Percentiles rank a stretch among this genome's conserved stretches.
phyloP scores from a whole-genome alignment of 1,139 yeast species.

The Ogataea hybrid region DNA sequence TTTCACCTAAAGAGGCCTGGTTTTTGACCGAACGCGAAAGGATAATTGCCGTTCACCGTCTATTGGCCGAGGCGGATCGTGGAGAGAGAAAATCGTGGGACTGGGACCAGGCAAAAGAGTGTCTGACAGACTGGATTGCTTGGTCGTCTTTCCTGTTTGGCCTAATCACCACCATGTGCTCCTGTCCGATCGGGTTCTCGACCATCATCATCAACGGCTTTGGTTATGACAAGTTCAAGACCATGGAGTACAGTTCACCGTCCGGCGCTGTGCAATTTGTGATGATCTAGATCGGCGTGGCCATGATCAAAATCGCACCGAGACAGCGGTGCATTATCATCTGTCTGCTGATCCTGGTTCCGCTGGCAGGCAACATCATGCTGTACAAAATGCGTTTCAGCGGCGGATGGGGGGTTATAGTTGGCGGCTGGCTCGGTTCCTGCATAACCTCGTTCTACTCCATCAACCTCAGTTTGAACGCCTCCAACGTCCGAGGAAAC shows the following conservation, averaged over 20 bases:
- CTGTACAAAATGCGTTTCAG: conserved; percentile 46
- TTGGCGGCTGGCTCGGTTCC: conserved; percentile 36
- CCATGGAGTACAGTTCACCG: conserved; percentile 33
- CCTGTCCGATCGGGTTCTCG: conserved; percentile 36
- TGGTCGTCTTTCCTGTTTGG: conserved; percentile 36
- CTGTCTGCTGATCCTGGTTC: conserved; percentile 24
- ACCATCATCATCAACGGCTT: conserved; percentile 23
- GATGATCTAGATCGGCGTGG: conserved; percentile 30
- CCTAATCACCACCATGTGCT: conserved; percentile 38
- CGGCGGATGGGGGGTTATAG: conserved; percentile 6
- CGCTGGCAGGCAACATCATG: conserved; percentile 22
- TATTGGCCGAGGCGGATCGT: conserved; percentile 36
- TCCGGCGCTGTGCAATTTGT: conserved; percentile 9
- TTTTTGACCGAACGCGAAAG: conserved; percentile 43
- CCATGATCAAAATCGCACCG: conserved; percentile 16
- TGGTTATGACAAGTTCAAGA: conserved; percentile 35
- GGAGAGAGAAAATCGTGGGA: conserved; percentile 34
- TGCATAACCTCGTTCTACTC: conserved; percentile 42
- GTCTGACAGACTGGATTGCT: conserved; percentile 32
- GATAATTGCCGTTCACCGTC: conserved; percentile 32
- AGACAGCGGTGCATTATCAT: conserved; percentile 15
- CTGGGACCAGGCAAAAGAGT: conserved; percentile 31
- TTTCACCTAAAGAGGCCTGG: conserved; percentile 52
- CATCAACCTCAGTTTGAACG: conserved; percentile 49
- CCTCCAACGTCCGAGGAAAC: conserved; percentile 55